Evolutionary conservation across 176 grass and related monocot genomes (phyloP), one percentile per base, ranked within the genome.

Genomic region (Musa beccarii): DNA sequence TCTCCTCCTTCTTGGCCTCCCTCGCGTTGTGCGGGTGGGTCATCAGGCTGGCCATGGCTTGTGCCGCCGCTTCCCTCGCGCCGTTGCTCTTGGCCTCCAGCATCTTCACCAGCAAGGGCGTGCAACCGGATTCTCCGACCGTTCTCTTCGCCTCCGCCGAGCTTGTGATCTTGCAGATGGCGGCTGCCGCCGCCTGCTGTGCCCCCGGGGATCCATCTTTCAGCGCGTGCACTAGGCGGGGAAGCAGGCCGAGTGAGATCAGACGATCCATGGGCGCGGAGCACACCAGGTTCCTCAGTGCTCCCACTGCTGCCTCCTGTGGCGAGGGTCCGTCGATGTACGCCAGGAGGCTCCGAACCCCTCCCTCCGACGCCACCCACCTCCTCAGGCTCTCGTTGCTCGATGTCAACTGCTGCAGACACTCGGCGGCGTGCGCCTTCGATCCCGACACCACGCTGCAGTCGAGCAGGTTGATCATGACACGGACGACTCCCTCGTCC

Each of bases 391-490:
- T 74, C 86, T 92, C 93, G 62, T 96, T 96, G 80, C 81, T 84
- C 0, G 83, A 78, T 1, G 93, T 96, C 9, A 92, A 83, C 66
- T 92, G 90, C 57, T 92, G 93, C 62, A 96, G 81, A 76, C 93
- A 92, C 83, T 92, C 93, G 0, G 93, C 93, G 0, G 93, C 85
- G 66, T 96, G 92, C 83, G 92, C 93, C 74, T 96, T 96, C 15
- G 83, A 86, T 14, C 93, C 93, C 4, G 88, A 81, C 13, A 92
- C 85, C 51, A 85, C 83, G 11, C 89, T 77, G 19, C 76, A 86
- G 29, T 92, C 89, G 0, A 96, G 85, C 51, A 96, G 78, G 79
- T 78, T 79, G 82, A 96, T 86, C 87, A 96, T 92, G 63, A 92
- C 93, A 24, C 83, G 85, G 61, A 92, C 79, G 29, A 90, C 84